phyloP scores from a whole-genome alignment of 1,284 basidiomycete genomes.

The Ceratobasidium sp. region DNA sequence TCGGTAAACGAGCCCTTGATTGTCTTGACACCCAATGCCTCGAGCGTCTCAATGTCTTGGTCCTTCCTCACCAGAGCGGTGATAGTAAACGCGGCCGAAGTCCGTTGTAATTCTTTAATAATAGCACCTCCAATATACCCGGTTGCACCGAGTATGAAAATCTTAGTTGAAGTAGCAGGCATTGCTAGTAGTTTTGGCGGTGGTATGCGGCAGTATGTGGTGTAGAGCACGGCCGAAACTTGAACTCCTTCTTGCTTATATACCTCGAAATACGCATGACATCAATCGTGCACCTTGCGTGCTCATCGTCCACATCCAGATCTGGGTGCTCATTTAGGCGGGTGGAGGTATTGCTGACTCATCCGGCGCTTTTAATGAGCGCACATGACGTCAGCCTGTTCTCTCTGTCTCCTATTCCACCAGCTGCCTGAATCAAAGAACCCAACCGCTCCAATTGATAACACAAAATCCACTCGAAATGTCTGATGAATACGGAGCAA shows the following conservation, averaged over 20 bases:
- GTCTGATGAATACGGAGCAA: conserved; percentile 35
- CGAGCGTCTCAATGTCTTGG: conserved; percentile 47
- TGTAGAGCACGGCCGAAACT: background rate
- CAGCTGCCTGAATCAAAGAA: background rate
- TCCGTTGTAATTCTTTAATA: conserved; percentile 45
- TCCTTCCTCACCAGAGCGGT: conserved; percentile 48
- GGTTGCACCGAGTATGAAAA: conserved; percentile 50
- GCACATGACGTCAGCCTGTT: background rate
- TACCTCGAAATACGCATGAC: conserved; percentile 2
- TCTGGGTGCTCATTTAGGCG: background rate
- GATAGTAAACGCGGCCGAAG: conserved; percentile 45
- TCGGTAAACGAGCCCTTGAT: conserved; percentile 48
- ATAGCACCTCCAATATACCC: conserved; percentile 49
- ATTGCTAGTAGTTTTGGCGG: background rate
- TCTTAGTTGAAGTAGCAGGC: conserved; percentile 26
- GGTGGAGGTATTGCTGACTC: conserved; percentile 8
- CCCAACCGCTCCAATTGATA: background rate
- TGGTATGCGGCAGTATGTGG: background rate
- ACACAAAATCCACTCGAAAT: background rate
- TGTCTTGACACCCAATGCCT: conserved; percentile 45
- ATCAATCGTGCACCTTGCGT: background rate
- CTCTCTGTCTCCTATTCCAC: background rate
- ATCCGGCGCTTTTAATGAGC: background rate
- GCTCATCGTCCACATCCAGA: conserved; percentile 3
- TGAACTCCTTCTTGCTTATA: background rate